Conservation (phyloP, 805 yeast genomes). For the Pichia membranifaciens region DNA sequence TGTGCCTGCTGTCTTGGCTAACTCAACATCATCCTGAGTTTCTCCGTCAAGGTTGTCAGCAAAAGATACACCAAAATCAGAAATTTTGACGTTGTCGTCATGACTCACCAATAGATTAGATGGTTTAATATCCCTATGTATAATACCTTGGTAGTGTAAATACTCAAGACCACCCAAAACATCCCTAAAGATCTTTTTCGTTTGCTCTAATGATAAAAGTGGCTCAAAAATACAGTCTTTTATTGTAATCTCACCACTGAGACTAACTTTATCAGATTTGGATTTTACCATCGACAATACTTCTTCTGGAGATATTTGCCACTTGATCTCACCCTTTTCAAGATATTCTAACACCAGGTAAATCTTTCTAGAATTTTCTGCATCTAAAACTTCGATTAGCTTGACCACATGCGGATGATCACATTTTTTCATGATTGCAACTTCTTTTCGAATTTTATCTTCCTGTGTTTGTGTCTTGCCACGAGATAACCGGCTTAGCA, state of each 20-base stretch:
- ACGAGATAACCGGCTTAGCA: conserved; percentile 36
- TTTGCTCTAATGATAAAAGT: conserved; percentile 56
- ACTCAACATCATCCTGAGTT: conserved; percentile 69
- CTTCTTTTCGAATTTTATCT: conserved; percentile 74
- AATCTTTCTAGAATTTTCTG: conserved; percentile 72
- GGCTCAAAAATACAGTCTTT: conserved; percentile 41
- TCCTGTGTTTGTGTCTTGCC: conserved; percentile 41
- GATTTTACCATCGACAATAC: conserved; percentile 11
- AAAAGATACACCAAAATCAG: conserved; percentile 96
- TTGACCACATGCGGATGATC: conserved; percentile 90
- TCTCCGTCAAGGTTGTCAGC: conserved; percentile 45
- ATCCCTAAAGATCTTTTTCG: conserved; percentile 72
- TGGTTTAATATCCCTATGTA: conserved; percentile 90
- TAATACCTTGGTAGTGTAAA: conserved; percentile 81
- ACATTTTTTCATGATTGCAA: conserved; percentile 90
- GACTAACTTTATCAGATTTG: not conserved
- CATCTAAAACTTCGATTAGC: conserved; percentile 83
- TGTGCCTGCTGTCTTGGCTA: conserved; percentile 95
- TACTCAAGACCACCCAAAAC: conserved; percentile 86
- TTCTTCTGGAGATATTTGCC: conserved; percentile 48
- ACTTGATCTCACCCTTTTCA: conserved; percentile 83
- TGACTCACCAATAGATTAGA: conserved; percentile 74
- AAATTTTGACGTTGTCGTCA: conserved; percentile 75
- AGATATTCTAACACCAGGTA: conserved; percentile 86
- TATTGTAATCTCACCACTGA: conserved; percentile 9